Conservation (phyloP, 1,284 basidiomycete genomes). For the Sphaerobolus stellatus region DNA sequence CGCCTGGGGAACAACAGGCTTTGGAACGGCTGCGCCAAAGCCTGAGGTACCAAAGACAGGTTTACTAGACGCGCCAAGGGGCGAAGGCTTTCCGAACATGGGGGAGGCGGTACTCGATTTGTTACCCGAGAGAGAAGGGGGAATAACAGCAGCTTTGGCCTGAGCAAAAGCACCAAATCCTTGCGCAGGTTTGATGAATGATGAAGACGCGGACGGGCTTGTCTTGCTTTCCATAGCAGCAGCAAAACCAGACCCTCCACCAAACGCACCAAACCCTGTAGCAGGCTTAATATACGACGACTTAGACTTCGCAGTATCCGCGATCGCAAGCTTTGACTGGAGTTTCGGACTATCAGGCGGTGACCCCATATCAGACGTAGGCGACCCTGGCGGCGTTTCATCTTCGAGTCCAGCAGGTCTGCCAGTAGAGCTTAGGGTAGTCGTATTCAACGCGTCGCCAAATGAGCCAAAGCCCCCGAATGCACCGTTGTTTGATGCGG, state of each 20-base stretch:
- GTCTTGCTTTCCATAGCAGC: too few species aligned
- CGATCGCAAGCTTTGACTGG: background rate
- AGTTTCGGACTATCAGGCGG: slow-evolving; percentile 3
- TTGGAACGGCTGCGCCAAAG: slow-evolving; percentile 3
- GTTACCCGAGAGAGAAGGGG: background rate
- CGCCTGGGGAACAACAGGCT: background rate
- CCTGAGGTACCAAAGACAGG: slow-evolving; percentile 5
- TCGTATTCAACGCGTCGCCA: background rate
- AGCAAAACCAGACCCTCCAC: too few species aligned
- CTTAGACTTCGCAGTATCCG: background rate
- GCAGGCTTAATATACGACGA: slow-evolving; percentile 12
- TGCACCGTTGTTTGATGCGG: slow-evolving; percentile 31
- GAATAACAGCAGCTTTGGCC: background rate
- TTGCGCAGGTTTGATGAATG: slow-evolving; percentile 36
- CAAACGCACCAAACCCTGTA: slow-evolving; percentile 4
- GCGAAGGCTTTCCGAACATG: background rate
- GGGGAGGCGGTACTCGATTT: background rate
- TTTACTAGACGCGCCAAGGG: background rate
- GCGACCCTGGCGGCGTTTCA: slow-evolving; percentile 5
- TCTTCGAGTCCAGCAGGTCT: too few species aligned
- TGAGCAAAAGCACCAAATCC: slow-evolving; percentile 41
- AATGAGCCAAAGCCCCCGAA: background rate
- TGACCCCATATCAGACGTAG: slow-evolving; percentile 3
- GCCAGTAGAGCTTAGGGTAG: background rate
- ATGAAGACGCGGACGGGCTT: background rate